Conservation (phyloP, 305 asterid species). For the Fraxinus dipetala region DNA sequence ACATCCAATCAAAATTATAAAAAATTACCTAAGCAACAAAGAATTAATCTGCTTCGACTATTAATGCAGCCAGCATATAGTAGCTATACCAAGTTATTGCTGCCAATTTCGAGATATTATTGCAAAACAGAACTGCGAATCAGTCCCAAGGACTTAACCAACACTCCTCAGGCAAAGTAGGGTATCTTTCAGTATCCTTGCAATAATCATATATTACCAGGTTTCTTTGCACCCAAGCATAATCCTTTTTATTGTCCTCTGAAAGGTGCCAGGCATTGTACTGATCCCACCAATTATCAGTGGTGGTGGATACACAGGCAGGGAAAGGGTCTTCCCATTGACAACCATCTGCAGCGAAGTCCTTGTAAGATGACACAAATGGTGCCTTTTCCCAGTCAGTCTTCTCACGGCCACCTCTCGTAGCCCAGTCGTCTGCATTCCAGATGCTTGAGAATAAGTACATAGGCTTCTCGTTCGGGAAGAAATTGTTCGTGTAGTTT, state of each 20-base stretch:
- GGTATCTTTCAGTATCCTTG: conserved; percentile 56
- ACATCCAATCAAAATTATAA: not conserved
- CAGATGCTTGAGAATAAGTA: conserved; percentile 85
- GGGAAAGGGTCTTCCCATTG: conserved; percentile 89
- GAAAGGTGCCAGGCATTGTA: conserved; percentile 75
- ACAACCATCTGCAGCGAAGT: conserved; percentile 71
- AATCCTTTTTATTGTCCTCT: conserved; percentile 55
- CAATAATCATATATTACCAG: conserved; percentile 87
- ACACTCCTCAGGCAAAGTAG: conserved; percentile 68
- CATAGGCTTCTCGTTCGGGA: conserved; percentile 82
- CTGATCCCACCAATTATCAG: conserved; percentile 85
- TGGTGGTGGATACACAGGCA: conserved; percentile 73
- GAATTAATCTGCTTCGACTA: not conserved
- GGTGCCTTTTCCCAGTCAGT: conserved; percentile 89
- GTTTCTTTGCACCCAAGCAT: conserved; percentile 81
- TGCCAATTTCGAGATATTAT: not conserved
- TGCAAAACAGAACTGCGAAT: not conserved
- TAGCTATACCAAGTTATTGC: not conserved
- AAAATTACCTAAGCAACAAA: not conserved
- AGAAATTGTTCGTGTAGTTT: conserved; percentile 77
- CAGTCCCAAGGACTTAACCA: conserved; percentile 34
- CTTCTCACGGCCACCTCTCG: conserved; percentile 86
- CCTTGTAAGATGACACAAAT: conserved; percentile 77
- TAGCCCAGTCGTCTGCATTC: conserved; percentile 98
- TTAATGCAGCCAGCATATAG: not conserved